Evolutionary conservation across 2,329 filamentous ascomycete species (phyloP).

Genomic region (Fusarium oxysporum): DNA sequence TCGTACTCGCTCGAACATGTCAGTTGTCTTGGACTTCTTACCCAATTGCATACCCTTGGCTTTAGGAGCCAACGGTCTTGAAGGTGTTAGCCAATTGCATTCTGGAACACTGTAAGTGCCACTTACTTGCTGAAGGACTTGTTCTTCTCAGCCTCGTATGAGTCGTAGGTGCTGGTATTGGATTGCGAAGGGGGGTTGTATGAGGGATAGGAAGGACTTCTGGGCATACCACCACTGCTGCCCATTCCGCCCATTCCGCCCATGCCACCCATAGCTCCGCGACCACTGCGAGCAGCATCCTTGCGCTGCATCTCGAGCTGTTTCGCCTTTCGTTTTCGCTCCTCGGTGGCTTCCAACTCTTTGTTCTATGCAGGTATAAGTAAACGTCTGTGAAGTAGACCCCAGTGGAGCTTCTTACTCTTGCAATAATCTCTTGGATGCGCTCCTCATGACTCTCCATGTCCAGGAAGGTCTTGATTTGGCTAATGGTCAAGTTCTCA

Average conservation of each 20-base stretch:
- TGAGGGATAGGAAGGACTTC: constrained; percentile 86
- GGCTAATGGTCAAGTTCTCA: constrained; percentile 94
- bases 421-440: constrained; percentile 97
- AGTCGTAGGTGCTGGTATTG: constrained; percentile 86
- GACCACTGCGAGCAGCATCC: constrained; percentile 83
- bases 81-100: constrained; percentile 16
- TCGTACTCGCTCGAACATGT: constrained; percentile 96
- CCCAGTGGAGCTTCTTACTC: constrained; percentile 63
- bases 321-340: constrained; percentile 98
- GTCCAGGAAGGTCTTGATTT: constrained; percentile 99
- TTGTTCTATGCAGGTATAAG: constrained; percentile 77
- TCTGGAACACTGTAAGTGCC: neutral
- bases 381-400: neutral
- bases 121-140: constrained; percentile 83
- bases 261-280: constrained; percentile 52
- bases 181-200: constrained; percentile 85
- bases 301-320: constrained; percentile 99
- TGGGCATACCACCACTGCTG: constrained; percentile 63
- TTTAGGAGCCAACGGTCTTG: constrained; percentile 74
- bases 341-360: constrained; percentile 96
- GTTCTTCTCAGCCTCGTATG: constrained; percentile 97
- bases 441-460: constrained; percentile 99
- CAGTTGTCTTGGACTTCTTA: constrained; percentile 97
- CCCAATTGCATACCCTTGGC: constrained; percentile 99
- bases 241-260: constrained; percentile 46